Base-by-base conservation (phyloP, 805 yeast species). In the Priceomyces castillae region DNA sequence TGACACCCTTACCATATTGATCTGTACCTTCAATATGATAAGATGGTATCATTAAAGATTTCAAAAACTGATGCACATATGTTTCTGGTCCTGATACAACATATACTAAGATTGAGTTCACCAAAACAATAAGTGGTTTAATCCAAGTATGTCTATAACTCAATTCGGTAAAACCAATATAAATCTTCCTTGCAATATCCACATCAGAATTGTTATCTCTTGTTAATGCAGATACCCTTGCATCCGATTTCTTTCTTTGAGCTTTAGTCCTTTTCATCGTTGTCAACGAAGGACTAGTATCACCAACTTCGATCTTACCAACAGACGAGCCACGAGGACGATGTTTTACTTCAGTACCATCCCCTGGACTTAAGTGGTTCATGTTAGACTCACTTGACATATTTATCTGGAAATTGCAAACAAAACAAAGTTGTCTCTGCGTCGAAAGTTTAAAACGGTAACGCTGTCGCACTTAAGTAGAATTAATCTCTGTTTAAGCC, bases 1-100 rank as follows among this genome's bases (percentile, higher is more conserved):
- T 80, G 37, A 60, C 69, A 44, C 99, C 99, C 65, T 94, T 94
- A 20, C 87, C 97, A 61, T 90, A 94, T 42, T 78, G 80, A 41
- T 81, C 77, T 1, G 86, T 74, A 20, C 77, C 81, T 17, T 72
- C 78, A 34, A 82, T 73, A 38, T 72, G 71, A 58, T 89, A 86
- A 0, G 94, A 81, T 11, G 86, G 72, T 4, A 77, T 62, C 31
- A 89, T 73, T 64, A 86, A 81, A 62, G 71, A 73, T 54, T 78
- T 81, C 45, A 89, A 65, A 16, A 52, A 40, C 2, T 80, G 77
- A 60, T 87, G 88, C 16, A 80, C 58, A 30, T 69, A 67, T 0
- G 87, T 73, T 43, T 71, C 73, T 52, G 84, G 78, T 16, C 80
- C 80, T 1, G 86, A 78, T 17, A 78, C 54, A 39, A 77, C 65